Base-by-base conservation (phyloP, 768 basidiomycete genomes). In the Lactifluus volemus region DNA sequence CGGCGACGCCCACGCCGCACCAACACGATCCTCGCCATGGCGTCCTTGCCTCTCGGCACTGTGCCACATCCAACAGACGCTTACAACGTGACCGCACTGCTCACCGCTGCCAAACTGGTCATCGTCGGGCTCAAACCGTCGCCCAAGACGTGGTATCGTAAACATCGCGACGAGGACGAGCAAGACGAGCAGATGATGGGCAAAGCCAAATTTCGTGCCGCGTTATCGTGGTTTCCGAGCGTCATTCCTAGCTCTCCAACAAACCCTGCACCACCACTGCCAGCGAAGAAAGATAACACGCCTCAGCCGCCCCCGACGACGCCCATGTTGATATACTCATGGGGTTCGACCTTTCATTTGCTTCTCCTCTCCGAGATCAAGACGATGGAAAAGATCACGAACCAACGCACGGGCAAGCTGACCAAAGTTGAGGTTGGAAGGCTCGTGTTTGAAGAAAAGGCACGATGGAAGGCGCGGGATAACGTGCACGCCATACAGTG, bases 71-170 rank as follows among this genome's bases (percentile, higher is more conserved):
- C 85, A 0, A 89, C 89, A 0, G 97, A 98, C 70, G 67, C 74
- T 9, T 91, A 92, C 69, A 81, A 88, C 55, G 74, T 97, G 32
- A 81, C 91, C 36, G 93, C 95, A 0, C 73, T 99, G 49, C 78
- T 98, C 34, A 99, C 97, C 0, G 84, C 92, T 0, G 81, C 85
- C 25, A 99, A 99, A 70, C 77, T 98, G 4, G 89, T 99, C 12
- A 81, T 98, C 39, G 93, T 98, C 10, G 94, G 94, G 5, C 71
- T 99, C 63, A 94, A 92, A 67, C 97, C 97, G 3, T 81, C 84
- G 0, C 91, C 97, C 8, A 85, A 89, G 69, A 99, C 95, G 0
- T 98, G 94, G 93, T 88, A 89, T 68, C 86, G 90, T 68, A 81
- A 78, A 55, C 76, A 84, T 61, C 84, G 89, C 10, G 77, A 78